Percentiles rank a stretch among this genome's conserved stretches.
Conservation (phyloP, 1,139 yeast species). For the Debaryomyces coudertii region DNA sequence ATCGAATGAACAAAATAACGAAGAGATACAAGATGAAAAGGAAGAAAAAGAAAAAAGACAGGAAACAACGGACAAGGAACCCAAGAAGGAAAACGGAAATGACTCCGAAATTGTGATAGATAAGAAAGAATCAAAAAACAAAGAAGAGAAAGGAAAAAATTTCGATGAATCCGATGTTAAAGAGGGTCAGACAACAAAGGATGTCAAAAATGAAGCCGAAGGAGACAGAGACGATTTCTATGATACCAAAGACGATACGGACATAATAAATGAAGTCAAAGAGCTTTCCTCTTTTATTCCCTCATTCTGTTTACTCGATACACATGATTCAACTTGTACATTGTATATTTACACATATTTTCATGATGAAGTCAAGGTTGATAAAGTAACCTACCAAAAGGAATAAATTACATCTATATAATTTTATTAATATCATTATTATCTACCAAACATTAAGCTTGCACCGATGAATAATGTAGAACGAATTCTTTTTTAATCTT, state of each 20-base stretch:
- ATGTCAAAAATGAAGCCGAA: constrained; percentile 16
- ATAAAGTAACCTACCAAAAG: constrained; percentile 80
- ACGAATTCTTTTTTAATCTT: constrained; percentile 85
- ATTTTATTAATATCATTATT: constrained; percentile 8
- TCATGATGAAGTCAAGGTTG: constrained; percentile 87
- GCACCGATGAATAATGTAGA: constrained; percentile 62
- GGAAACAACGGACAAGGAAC: too few species aligned
- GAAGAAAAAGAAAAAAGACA: constrained; percentile 23
- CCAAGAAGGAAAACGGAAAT: constrained; percentile 9
- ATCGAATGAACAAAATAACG: constrained; percentile 33
- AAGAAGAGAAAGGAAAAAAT: constrained; percentile 14
- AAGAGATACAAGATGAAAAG: constrained; percentile 29
- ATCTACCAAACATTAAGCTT: constrained; percentile 30
- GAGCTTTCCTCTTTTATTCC: constrained; percentile 54
- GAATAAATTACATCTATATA: constrained; percentile 32
- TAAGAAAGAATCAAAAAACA: constrained; percentile 14
- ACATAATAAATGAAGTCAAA: constrained; percentile 19
- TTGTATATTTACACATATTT: constrained; percentile 82
- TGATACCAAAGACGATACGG: constrained; percentile 15
- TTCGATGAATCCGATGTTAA: constrained; percentile 13
- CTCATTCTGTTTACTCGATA: constrained; percentile 84
- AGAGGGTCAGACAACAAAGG: constrained; percentile 11
- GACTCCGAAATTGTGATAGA: constrained; percentile 10
- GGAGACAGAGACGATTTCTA: constrained; percentile 17
- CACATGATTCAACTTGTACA: constrained; percentile 76